Evolutionary conservation across 2,329 filamentous ascomycete genomes (phyloP), one percentile per base, ranked within the genome.

Genomic region (Microdochium nivale): DNA sequence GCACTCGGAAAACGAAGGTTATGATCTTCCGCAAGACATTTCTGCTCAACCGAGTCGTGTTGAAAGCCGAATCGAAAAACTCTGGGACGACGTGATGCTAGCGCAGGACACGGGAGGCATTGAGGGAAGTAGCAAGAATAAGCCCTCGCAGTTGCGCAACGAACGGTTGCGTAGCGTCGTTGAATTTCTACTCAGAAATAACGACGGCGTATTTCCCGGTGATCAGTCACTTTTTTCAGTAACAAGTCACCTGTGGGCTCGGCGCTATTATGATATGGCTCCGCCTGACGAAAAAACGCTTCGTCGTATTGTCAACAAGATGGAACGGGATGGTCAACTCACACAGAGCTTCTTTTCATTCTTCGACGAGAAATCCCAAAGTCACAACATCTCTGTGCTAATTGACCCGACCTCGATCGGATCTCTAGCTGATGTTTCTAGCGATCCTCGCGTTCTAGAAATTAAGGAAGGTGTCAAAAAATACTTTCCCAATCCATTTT

Each of bases 171-270:
- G 62, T n/a, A 66, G 70, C 48, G 70, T 76, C 48, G 65, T 76
- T 44, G 56, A 65, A 13, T 67, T 73, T 53, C 62, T 77, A 10
- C 62, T 77, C 13, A 61, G 66, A 40, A 60, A 62, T 25, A 73
- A 68, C 46, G 60, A 60, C 1, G 78, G 78, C 0, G 73, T 76
- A 1, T 75, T 81, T 46, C 75, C 79, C 1, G 74, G 76, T 16
- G 76, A 75, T 24, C 68, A 71, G 40, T 66, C 74, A 3, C 62
- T 81, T 3, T 79, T 75, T 65, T 71, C 74, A 52, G 73, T 73
- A 1, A 59, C 79, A 3, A 66, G 70, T 14, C 66, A 67, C 10
- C 62, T 73, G 8, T 82, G 77, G 71, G 60, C 65, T 10, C 64
- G 64, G n/a, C 61, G 63, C 8, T 75, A 74, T 44, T 58, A 62